Evolutionary conservation across 2,329 filamentous ascomycete species (phyloP).

Genomic region (Penicillium digitatum): DNA sequence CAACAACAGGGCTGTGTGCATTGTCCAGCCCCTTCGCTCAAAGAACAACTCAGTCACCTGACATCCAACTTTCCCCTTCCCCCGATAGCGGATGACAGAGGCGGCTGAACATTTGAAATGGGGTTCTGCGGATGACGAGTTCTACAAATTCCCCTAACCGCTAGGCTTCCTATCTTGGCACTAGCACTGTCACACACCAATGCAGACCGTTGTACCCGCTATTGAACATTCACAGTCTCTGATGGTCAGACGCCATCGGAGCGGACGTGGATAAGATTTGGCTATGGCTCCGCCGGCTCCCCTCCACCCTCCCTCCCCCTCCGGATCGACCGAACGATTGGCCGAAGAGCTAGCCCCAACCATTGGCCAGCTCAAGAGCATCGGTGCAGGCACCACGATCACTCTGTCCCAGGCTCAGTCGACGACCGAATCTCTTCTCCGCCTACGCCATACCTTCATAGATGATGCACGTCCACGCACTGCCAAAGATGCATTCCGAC

Average conservation of each 20-base stretch:
- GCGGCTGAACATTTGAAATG: constrained; percentile 13
- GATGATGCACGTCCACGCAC: constrained; percentile 49
- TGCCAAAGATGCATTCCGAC: constrained; percentile 76
- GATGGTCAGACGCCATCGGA: constrained; percentile 29
- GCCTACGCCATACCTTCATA: constrained; percentile 63
- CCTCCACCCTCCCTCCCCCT: constrained; percentile 27
- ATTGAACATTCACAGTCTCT: constrained; percentile 34
- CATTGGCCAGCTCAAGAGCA: constrained; percentile 36
- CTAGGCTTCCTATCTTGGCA: constrained; percentile 6
- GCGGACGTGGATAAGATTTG: constrained; percentile 35
- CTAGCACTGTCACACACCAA: constrained; percentile 28
- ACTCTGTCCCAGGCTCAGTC: constrained; percentile 36
- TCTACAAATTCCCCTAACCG: constrained; percentile 4
- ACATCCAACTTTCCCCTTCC: constrained; percentile 9
- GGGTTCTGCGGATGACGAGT: constrained; percentile 4
- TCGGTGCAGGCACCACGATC: constrained; percentile 29
- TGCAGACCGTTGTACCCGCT: constrained; percentile 34
- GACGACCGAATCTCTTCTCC: constrained; percentile 56
- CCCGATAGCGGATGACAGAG: constrained; percentile 3
- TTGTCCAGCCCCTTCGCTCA: constrained; percentile 1
- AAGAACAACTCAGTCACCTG: constrained; percentile 15
- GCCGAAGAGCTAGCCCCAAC: constrained; percentile 37
- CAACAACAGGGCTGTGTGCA: neutral
- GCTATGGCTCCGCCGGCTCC: constrained; percentile 29
- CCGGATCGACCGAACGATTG: constrained; percentile 34